Conservation (phyloP, 208 protist species). For the Acanthamoeba sp. region DNA sequence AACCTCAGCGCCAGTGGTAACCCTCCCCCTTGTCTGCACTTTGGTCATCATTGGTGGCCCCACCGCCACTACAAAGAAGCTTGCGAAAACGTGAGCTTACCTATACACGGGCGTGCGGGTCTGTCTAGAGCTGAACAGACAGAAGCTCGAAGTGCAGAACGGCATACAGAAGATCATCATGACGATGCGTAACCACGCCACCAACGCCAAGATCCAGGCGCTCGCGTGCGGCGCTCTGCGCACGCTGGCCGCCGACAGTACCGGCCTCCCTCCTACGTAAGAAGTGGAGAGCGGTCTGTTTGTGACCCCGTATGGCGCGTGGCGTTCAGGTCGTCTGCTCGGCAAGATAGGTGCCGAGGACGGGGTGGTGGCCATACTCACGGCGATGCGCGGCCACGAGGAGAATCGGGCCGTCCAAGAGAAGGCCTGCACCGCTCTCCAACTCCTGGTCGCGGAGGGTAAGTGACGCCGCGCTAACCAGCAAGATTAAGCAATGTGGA, state of each 20-base stretch:
- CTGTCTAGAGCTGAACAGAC: neutral
- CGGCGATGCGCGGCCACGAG: neutral
- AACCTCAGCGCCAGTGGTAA: slow-evolving; percentile 18
- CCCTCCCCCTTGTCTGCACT: neutral
- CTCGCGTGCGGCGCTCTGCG: neutral
- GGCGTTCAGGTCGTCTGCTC: neutral
- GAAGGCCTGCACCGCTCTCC: neutral
- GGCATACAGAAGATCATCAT: neutral
- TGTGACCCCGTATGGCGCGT: too few species aligned
- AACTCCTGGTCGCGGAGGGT: neutral
- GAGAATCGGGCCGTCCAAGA: neutral
- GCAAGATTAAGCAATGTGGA: too few species aligned
- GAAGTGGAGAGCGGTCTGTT: too few species aligned
- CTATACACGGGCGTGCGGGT: too few species aligned
- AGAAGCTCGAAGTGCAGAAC: neutral
- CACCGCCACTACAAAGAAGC: too few species aligned
- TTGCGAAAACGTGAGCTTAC: too few species aligned
- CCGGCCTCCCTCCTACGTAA: too few species aligned
- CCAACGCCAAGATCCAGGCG: slow-evolving; percentile 4
- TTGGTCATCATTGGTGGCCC: too few species aligned
- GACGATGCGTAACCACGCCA: neutral
- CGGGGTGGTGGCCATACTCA: neutral
- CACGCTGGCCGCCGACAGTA: neutral
- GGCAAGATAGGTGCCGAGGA: neutral
- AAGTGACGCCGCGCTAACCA: too few species aligned